Evolutionary conservation across 495 filamentous ascomycete genomes (phyloP).

Genomic region (Aspergillus biplanus): DNA sequence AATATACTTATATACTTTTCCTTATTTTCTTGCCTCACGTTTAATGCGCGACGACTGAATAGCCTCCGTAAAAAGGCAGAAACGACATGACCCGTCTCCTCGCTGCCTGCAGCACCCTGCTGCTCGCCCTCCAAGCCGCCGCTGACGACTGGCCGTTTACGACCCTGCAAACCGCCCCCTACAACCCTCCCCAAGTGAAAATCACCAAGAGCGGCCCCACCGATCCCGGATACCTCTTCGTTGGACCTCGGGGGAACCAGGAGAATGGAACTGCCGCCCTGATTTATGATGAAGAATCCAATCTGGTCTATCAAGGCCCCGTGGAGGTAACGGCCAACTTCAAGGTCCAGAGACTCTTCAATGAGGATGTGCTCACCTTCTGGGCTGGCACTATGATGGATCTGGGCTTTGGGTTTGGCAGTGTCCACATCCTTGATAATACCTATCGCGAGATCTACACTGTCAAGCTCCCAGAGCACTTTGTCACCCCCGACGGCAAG

Average conservation of each 20-base stretch:
- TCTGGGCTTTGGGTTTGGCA: slow-evolving; percentile 38
- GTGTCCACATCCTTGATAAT: slow-evolving; percentile 42
- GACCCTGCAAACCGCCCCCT: slow-evolving; percentile 32
- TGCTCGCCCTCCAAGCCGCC: slow-evolving; percentile 30
- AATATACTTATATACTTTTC: too few relatives aligned
- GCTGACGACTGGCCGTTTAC: slow-evolving; percentile 34
- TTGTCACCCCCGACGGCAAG: slow-evolving; percentile 34
- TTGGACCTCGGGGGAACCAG: slow-evolving; percentile 39
- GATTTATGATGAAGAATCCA: slow-evolving; percentile 39
- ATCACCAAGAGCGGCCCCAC: slow-evolving; percentile 35
- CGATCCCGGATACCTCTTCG: slow-evolving; percentile 40
- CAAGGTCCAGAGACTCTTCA: slow-evolving; percentile 37
- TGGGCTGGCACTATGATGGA: slow-evolving; percentile 42
- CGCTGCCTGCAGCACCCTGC: slow-evolving; percentile 31
- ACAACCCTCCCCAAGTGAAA: slow-evolving; percentile 34
- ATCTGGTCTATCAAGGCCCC: slow-evolving; percentile 40
- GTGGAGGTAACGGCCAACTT: slow-evolving; percentile 41
- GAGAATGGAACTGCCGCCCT: slow-evolving; percentile 35
- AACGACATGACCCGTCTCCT: slow-evolving; percentile 5
- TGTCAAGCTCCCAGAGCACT: slow-evolving; percentile 32
- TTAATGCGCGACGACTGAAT: too few relatives aligned
- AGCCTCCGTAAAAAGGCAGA: too few relatives aligned
- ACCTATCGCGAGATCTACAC: slow-evolving; percentile 45
- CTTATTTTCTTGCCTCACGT: too few relatives aligned
- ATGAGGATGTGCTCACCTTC: slow-evolving; percentile 40